phyloP scores from a whole-genome alignment of 2,329 filamentous ascomycete genomes.

The Botryosphaeria dothidea region DNA sequence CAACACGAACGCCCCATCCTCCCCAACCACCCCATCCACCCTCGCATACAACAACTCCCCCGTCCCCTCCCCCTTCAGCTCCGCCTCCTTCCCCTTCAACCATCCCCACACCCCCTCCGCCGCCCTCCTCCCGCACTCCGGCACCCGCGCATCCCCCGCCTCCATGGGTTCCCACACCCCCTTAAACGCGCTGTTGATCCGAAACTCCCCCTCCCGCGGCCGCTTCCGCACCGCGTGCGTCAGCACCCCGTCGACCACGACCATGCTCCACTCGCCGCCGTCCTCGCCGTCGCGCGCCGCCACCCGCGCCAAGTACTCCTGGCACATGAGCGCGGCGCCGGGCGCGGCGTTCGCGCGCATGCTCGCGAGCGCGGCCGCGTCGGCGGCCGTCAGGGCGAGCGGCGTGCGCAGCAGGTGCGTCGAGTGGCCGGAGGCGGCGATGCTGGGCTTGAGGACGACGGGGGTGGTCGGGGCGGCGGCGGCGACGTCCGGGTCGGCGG shows the following conservation, averaged over 20 bases:
- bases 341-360: background rate
- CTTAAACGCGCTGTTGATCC: slow-evolving; percentile 13
- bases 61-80: background rate
- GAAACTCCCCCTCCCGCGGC: slow-evolving; percentile 7
- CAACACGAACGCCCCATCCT: slow-evolving; percentile 11
- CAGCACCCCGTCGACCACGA: background rate
- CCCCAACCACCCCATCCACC: slow-evolving; percentile 14
- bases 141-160: slow-evolving; percentile 2
- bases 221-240: slow-evolving; percentile 15
- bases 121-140: background rate
- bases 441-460: slow-evolving; percentile 16
- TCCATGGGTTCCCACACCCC: slow-evolving; percentile 12
- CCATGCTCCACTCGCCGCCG: slow-evolving; percentile 18
- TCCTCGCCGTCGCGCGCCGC: background rate
- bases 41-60: slow-evolving; percentile 15
- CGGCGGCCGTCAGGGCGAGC: background rate
- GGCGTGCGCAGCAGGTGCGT: slow-evolving; percentile 9
- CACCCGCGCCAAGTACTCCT: slow-evolving; percentile 13
- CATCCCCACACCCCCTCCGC: slow-evolving; percentile 14
- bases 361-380: background rate
- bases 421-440: slow-evolving; percentile 5
- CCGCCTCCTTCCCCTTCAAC: slow-evolving; percentile 10
- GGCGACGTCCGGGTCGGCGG: background rate
- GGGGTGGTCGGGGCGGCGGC: background rate
- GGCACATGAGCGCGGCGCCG: background rate